Percentiles rank a stretch among this genome's conserved stretches.
Evolutionary conservation across 177 flowering plant genomes (phyloP).

Genomic region (Vitis hybrid): DNA sequence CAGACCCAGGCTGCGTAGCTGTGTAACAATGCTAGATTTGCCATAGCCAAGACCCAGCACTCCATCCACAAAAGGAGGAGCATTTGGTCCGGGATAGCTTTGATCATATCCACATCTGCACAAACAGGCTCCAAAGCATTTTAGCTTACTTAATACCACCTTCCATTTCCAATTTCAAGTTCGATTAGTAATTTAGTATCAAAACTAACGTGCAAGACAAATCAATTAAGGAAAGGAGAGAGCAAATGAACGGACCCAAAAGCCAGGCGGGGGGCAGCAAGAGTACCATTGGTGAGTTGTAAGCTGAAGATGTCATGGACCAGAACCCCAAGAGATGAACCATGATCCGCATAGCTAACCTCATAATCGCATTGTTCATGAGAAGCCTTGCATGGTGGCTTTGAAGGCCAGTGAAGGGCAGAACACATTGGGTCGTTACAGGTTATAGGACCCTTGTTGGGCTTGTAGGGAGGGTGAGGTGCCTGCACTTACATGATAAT

Average conservation of each 20-base stretch:
- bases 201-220: too few species aligned
- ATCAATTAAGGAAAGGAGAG: not conserved
- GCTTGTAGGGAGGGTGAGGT: conserved; percentile 60
- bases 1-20: conserved; percentile 36
- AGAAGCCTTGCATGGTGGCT: conserved; percentile 31
- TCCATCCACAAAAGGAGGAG: conserved; percentile 65
- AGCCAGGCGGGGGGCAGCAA: conserved; percentile 42
- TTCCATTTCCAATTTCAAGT: too few species aligned
- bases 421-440: conserved; percentile 62
- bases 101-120: conserved; percentile 92
- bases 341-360: conserved; percentile 73
- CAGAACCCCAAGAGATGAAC: conserved; percentile 74
- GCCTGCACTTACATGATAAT: conserved; percentile 35
- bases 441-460: conserved; percentile 40
- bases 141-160: too few species aligned
- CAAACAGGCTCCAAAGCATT: not conserved
- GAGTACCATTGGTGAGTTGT: conserved; percentile 54
- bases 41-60: conserved; percentile 85
- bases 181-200: too few species aligned
- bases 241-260: conserved; percentile 56
- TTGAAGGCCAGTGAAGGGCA: conserved; percentile 26
- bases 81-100: conserved; percentile 24
- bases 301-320: conserved; percentile 57
- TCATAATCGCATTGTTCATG: conserved; percentile 79
- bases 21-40: conserved; percentile 52